Percentiles rank a stretch among this genome's conserved stretches.
Conservation (phyloP, 108 stramenopile genomes). For the Cyclotella distinguenda region DNA sequence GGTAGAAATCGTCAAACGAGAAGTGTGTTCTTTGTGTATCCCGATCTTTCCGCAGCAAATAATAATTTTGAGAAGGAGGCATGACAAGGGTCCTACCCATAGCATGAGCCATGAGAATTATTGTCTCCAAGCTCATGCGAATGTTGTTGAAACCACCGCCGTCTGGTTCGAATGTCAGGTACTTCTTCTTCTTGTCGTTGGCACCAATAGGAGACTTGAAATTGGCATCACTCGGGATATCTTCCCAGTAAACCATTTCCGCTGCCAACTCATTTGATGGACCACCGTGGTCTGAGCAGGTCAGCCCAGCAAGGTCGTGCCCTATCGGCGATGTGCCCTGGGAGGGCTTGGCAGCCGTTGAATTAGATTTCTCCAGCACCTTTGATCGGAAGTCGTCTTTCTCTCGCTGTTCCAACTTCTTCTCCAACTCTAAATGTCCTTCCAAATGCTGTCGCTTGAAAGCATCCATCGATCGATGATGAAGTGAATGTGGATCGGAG, state of each 20-base stretch:
- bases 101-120: slow-evolving; percentile 79
- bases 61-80: slow-evolving; percentile 82
- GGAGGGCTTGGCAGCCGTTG: not conserved
- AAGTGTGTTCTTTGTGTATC: slow-evolving; percentile 69
- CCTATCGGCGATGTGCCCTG: slow-evolving; percentile 15
- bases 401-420: slow-evolving; percentile 5
- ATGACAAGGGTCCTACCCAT: slow-evolving; percentile 90
- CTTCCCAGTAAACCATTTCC: slow-evolving; percentile 88
- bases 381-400: not conserved
- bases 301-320: slow-evolving; percentile 47
- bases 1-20: slow-evolving; percentile 65
- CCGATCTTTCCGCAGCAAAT: slow-evolving; percentile 52
- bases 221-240: slow-evolving; percentile 64
- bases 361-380: not conserved
- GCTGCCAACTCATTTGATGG: slow-evolving; percentile 41
- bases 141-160: slow-evolving; percentile 96
- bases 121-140: slow-evolving; percentile 93
- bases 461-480: slow-evolving; percentile 21
- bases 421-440: slow-evolving; percentile 9
- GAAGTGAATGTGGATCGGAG: slow-evolving; percentile 37
- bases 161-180: slow-evolving; percentile 63
- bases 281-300: slow-evolving; percentile 47
- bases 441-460: slow-evolving; percentile 29
- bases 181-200: slow-evolving; percentile 27
- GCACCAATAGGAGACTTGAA: slow-evolving; percentile 56